Percentiles rank a stretch among this genome's conserved stretches.
phyloP scores from a whole-genome alignment of 2,329 filamentous ascomycete species.

The Nakataea oryzae region DNA sequence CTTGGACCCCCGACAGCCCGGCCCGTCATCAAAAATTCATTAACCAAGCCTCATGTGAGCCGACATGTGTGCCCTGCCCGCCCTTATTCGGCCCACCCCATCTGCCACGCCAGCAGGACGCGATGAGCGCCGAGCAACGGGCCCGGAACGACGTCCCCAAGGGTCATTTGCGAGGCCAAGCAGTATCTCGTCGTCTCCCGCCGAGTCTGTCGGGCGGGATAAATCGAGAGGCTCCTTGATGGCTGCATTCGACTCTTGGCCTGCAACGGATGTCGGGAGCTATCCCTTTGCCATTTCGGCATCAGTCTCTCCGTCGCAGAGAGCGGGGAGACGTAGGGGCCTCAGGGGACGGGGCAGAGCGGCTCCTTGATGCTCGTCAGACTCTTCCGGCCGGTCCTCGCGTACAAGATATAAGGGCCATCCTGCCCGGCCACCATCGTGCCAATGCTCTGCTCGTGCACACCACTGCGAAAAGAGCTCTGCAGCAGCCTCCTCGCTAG shows the following conservation, averaged over 20 bases:
- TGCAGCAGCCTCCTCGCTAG: not conserved
- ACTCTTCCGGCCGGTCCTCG: not conserved
- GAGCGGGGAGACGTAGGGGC: not conserved
- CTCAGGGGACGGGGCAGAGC: too few relatives aligned
- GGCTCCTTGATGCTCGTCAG: not conserved
- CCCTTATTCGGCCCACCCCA: not conserved
- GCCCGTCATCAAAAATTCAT: not conserved
- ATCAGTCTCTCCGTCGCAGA: not conserved
- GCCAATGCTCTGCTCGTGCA: too few relatives aligned
- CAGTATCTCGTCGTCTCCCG: not conserved
- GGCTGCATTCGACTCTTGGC: not conserved
- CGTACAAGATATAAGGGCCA: not conserved
- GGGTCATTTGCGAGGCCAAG: not conserved
- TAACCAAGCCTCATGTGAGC: not conserved
- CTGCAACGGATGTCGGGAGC: not conserved
- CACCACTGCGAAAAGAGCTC: not conserved
- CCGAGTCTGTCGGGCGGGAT: not conserved
- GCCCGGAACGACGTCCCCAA: not conserved
- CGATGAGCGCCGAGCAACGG: not conserved
- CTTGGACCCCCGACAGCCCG: not conserved
- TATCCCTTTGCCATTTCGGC: not conserved
- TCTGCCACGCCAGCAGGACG: not conserved
- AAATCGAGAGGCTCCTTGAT: not conserved
- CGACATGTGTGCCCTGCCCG: not conserved
- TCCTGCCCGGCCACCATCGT: not conserved